Conservation (phyloP, 2,329 filamentous ascomycete genomes). For the Diaporthe humulicola region DNA sequence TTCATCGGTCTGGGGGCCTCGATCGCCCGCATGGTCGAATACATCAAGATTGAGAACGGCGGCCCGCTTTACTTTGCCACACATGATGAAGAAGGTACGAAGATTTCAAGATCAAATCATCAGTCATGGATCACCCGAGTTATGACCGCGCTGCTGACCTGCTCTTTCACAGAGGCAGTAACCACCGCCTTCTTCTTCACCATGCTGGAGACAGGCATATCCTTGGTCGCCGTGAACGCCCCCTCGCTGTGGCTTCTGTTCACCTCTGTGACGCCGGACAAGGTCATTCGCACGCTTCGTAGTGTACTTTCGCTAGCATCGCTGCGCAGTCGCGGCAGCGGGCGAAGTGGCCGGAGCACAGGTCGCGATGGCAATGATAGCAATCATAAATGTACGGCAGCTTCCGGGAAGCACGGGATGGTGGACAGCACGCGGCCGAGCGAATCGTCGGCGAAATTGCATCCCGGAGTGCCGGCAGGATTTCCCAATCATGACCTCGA, state of each 20-base stretch:
- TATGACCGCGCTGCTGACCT: neutral
- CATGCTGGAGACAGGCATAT: neutral
- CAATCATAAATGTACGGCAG: too few relatives aligned
- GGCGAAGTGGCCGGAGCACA: too few relatives aligned
- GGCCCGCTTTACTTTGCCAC: neutral
- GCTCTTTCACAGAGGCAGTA: neutral
- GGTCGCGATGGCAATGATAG: too few relatives aligned
- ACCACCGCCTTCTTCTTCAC: neutral
- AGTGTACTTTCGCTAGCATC: neutral
- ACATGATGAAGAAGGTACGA: neutral
- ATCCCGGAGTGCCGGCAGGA: too few relatives aligned
- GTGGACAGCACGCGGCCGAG: too few relatives aligned
- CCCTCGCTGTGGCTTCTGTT: neutral
- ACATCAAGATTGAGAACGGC: neutral
- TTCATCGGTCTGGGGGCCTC: neutral
- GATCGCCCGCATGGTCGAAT: neutral
- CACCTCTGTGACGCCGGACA: neutral
- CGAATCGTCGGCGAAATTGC: too few relatives aligned
- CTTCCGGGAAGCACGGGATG: too few relatives aligned
- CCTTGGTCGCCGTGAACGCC: neutral
- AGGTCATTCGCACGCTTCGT: neutral
- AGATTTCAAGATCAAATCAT: too few relatives aligned
- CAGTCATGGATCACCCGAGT: too few relatives aligned
- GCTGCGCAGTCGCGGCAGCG: neutral
- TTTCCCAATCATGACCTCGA: too few relatives aligned